These are phyloP conservation scores for Backusella tarrabulga DNA, from an alignment of 192 early-diverging fungal genomes.

Conservation along the genomic window DNA sequence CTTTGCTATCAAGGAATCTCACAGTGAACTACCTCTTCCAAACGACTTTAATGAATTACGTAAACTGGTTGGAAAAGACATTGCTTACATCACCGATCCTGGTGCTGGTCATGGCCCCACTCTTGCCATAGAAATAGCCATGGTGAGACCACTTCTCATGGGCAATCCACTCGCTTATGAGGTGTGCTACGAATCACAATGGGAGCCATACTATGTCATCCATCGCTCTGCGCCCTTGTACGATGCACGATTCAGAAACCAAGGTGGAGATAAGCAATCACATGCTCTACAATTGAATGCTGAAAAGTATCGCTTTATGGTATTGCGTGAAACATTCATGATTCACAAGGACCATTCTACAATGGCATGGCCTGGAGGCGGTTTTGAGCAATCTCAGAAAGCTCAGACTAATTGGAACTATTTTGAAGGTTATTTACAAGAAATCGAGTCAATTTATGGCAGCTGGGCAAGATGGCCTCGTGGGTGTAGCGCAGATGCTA, in stretches of 20 bases:
- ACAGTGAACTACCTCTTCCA: conserved; percentile 24
- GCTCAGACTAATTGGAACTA: conserved; percentile 41
- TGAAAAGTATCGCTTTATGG: conserved; percentile 43
- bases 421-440: conserved; percentile 44
- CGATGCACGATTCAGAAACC: conserved; percentile 54
- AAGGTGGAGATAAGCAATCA: conserved; percentile 56
- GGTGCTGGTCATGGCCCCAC: conserved; percentile 55
- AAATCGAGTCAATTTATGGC: conserved; percentile 43
- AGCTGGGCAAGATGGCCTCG: conserved; percentile 46
- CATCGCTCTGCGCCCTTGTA: conserved; percentile 40
- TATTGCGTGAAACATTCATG: conserved; percentile 46
- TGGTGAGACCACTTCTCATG: conserved; percentile 23
- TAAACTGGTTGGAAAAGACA: conserved; percentile 32
- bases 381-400: conserved; percentile 38
- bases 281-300: conserved; percentile 52
- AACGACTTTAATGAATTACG: conserved; percentile 41
- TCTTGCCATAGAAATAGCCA: conserved; percentile 27
- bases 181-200: conserved; percentile 58
- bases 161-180: conserved; percentile 34
- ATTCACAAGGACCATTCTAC: conserved; percentile 49
- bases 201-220: conserved; percentile 58
- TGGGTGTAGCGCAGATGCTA: conserved; percentile 43
- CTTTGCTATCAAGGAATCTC: conserved; percentile 41
- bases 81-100: conserved; percentile 52
- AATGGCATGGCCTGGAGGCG: conserved; percentile 48